Base-by-base conservation (phyloP, 2,329 filamentous ascomycete genomes). In the Macrophomina pseudophaseolina region DNA sequence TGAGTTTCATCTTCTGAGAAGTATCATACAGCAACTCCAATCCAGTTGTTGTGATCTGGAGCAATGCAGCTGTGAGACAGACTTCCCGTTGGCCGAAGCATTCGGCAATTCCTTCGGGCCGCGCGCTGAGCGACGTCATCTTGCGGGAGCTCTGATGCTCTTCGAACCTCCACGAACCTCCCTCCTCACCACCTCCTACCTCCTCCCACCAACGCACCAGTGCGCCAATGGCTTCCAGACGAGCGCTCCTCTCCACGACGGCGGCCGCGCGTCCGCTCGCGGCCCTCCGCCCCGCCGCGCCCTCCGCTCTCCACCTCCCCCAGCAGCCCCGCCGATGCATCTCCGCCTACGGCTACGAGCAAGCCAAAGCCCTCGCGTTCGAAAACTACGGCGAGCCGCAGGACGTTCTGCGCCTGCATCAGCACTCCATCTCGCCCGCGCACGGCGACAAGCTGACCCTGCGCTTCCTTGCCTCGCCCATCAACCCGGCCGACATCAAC, bases 401-500 rank as follows among this genome's bases (percentile, higher is more conserved):
- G 49, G 87, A 92, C 71, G 91, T 93, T 33, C 79, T 85, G 54
- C 89, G 87, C 18, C 81, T 94, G 3, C 91, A 94, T 80, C 86
- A 82, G 0, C 88, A 94, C 81, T 92, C 90, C 71, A 92, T 94
- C 75, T 90, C 90, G 4, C 91, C 92, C 3, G 86, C 87, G 3
- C 86, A 93, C 69, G 90, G 91, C 56, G 82, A 86, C 65, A 82
- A 86, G 69, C 82, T 96, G 71, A 93, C 94, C 65, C 84, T 99
- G 68, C 92, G 93, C 78, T 90, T 95, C 73, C 91, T 99, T 73
- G 92, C 94, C 38, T 89, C 93, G 0, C 93, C 95, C 66, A 92
- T 99, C 79, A 99, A 99, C 82, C 95, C 95, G 30, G 94, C 95
- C 74, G 95, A 99, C 81, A 92, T 99, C 79, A 99, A 99, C 84